A percentile compares a stretch with the other conserved stretches of the same genome.
phyloP scores from a whole-genome alignment of 2,329 filamentous ascomycete species.

The Epicoccum sorghinum region DNA sequence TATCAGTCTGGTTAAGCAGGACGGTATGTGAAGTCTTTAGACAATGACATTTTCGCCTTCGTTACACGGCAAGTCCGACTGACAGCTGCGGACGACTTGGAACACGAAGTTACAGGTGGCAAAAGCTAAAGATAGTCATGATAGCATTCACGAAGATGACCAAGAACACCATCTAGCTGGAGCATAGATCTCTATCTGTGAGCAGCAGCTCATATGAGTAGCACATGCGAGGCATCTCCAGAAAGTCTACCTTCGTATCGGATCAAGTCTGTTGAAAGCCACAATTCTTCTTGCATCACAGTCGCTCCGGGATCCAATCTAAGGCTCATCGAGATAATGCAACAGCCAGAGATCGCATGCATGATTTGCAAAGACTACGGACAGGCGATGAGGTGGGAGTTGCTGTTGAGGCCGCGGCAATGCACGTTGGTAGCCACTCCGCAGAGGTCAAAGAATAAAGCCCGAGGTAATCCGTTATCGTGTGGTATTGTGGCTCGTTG shows the following conservation, averaged over 20 bases:
- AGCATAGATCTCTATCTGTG: too few species aligned
- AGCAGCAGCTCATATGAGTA: too few species aligned
- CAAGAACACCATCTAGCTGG: too few species aligned
- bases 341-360: background rate
- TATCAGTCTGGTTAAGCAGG: too few species aligned
- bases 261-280: background rate
- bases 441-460: background rate
- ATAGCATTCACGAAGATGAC: too few species aligned
- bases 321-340: slow-evolving; percentile 2
- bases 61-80: too few species aligned
- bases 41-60: too few species aligned
- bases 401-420: background rate
- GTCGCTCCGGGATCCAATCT: background rate
- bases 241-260: background rate
- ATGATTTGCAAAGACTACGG: background rate
- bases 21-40: too few species aligned
- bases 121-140: too few species aligned
- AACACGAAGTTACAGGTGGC: too few species aligned
- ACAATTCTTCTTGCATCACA: background rate
- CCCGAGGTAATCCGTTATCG: slow-evolving; percentile 20
- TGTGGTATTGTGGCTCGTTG: slow-evolving; percentile 7
- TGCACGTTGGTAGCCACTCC: background rate
- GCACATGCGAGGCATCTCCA: too few species aligned
- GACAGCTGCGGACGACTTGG: too few species aligned
- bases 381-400: background rate